Base-by-base conservation (phyloP, 225 moss, liverwort and hornwort species). In the Pleurozium schreberi region DNA sequence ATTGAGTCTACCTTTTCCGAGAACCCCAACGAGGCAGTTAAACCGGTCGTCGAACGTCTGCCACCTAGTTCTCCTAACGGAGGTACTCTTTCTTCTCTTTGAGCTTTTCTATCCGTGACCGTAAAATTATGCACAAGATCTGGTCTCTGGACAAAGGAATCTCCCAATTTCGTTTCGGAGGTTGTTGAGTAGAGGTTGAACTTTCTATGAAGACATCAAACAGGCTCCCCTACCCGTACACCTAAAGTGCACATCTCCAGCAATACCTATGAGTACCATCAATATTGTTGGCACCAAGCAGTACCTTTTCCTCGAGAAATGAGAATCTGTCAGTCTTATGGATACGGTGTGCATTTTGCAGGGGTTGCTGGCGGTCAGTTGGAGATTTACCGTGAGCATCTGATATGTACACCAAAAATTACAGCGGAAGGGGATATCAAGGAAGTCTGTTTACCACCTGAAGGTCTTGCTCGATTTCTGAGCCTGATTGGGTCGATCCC, bases 371-470 rank as follows among this genome's bases (percentile, higher is more conserved):
- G 91, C 59, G 91, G 93, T 58, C 89, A 93, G 77, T 75, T 96
- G 87, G 93, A 96, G 85, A 88, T 96, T 82, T 96, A 95, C 86
- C 94, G 93, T 61, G 93, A 97, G 89, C 97, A 97, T 92, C 94
- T 97, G 63, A 93, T 96, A 52, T 97, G 94, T 85, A 93, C 96
- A 88, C 95, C 96, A 67, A 91, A 91, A 90, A 75, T 92, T 58
- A 90, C 89, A 61, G 84, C 81, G 38, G 84, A 93, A 83, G 92
- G 92, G 89, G 85, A 87, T 69, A 82, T 86, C 49, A 96, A 93
- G 91, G 93, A 93, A 92, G 89, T 97, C 25, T 97, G 96, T 92
- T 90, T 93, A 89, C 95, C 93, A 83, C 97, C 97, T 84, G 95
- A 95, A 91, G 95, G 97, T 67, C 93, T 97, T 86, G 90, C 91